Percentiles rank a stretch among this genome's conserved stretches.
These are phyloP conservation scores for Neurospora sp. DNA, from an alignment of 495 filamentous ascomycete genomes.

Conservation along the genomic window DNA sequence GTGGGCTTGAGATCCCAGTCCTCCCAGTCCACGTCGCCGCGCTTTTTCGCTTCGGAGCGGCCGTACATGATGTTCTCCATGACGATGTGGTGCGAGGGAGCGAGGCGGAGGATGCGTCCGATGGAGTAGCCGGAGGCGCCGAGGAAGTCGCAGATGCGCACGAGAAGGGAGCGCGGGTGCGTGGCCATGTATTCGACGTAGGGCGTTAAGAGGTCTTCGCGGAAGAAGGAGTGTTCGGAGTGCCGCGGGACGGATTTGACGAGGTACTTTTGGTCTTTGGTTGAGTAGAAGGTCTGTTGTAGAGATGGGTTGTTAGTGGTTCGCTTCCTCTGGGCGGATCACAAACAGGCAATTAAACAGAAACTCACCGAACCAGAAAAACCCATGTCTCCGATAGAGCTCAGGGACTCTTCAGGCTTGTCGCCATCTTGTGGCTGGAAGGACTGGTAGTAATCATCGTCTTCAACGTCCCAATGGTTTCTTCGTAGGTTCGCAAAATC, in stretches of 20 bases:
- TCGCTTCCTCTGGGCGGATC: background rate
- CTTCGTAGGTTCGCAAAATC: conserved; percentile 25
- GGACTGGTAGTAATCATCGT: conserved; percentile 17
- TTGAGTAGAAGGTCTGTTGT: conserved; percentile 55
- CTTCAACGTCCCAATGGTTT: conserved; percentile 18
- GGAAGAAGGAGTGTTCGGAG: conserved; percentile 61
- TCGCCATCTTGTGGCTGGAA: conserved; percentile 11
- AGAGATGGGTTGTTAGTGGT: background rate
- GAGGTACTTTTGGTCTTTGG: conserved; percentile 48
- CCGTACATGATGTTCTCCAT: conserved; percentile 65
- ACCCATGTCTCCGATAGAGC: conserved; percentile 25
- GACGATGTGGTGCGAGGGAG: conserved; percentile 57
- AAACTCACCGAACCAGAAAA: conserved; percentile 23
- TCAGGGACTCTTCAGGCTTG: conserved; percentile 13
- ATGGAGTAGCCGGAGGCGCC: conserved; percentile 41
- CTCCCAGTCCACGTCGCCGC: conserved; percentile 45
- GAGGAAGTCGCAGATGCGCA: conserved; percentile 60
- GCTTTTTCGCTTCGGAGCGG: conserved; percentile 29
- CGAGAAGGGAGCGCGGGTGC: conserved; percentile 47
- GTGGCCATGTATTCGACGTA: conserved; percentile 51
- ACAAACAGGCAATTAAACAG: too few species aligned
- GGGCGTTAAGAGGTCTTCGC: conserved; percentile 47
- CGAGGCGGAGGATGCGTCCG: conserved; percentile 42
- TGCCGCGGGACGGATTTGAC: conserved; percentile 57
- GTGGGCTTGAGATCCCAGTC: conserved; percentile 62